Evolutionary conservation across 208 protist genomes (phyloP).

Genomic region (Trypanosoma boissoni): DNA sequence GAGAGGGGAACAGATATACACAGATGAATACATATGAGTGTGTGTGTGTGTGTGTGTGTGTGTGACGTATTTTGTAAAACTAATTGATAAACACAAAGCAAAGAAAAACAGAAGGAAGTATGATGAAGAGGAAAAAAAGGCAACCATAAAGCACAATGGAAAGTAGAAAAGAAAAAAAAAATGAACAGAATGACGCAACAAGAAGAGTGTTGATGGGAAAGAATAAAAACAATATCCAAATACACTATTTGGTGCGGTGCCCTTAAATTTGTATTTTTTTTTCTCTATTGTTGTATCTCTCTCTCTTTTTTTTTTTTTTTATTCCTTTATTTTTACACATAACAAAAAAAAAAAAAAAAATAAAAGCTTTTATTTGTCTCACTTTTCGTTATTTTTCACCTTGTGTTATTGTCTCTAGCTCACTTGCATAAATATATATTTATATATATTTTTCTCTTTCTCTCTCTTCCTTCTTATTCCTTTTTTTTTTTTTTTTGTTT

Average conservation of each 20-base stretch:
- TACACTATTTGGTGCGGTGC: background rate
- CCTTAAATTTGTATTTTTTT: background rate
- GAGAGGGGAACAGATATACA: no score
- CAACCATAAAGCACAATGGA: background rate
- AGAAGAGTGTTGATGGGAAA: background rate
- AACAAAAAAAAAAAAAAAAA: background rate
- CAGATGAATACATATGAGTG: conserved; percentile 1
- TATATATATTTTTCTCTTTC: conserved; percentile 17
- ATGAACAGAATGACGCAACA: background rate
- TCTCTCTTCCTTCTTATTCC: conserved; percentile 14
- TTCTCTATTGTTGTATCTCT: background rate
- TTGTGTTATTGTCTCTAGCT: background rate
- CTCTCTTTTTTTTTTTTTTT: background rate
- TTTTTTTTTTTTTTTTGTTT: conserved; percentile 23
- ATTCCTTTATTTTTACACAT: background rate
- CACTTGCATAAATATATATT: background rate
- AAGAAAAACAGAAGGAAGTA: conserved; percentile 1
- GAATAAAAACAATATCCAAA: background rate
- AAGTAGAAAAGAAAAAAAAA: conserved; percentile 6
- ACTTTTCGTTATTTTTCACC: no score
- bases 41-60: no score
- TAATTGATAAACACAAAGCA: conserved; percentile 27
- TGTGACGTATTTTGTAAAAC: background rate
- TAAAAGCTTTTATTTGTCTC: background rate
- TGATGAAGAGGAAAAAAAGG: background rate